Base-by-base conservation (phyloP, 805 yeast genomes). In the Metschnikowia kofuensis region DNA sequence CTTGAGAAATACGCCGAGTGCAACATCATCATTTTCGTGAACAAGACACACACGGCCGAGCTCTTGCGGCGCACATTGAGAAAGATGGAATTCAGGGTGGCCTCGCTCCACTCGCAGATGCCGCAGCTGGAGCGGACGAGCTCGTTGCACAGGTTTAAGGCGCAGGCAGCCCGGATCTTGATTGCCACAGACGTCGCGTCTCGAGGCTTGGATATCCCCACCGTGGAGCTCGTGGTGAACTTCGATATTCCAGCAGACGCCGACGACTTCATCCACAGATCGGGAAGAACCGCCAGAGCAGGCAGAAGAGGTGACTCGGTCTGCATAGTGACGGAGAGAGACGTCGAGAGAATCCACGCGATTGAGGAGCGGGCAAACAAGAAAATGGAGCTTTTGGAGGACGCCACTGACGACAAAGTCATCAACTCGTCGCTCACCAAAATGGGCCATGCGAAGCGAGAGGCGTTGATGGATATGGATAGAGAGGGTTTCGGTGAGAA, bases 211-310 rank as follows among this genome's bases (percentile, higher is more conserved):
- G 99, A 94, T 77, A 94, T 94, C 48, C 99, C 98, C 10, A 77
- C 82, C 8, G 99, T 94, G 3, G 92, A 85, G 62, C 74, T 94
- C 57, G 98, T 94, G 27, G 70, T 94, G 27, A 94, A 94, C 64
- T 94, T 80, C 62, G 98, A 94, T 62, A 81, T 94, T 26, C 99
- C 99, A 6, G 90, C 94, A 0, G 97, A 94, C 62, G 88, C 98
- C 3, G 97, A 94, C 62, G 97, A 94, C 54, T 94, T 89, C 60
- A 90, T 94, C 46, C 99, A 94, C 69, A 77, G 99, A 67, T 96
- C 92, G 10, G 99, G 99, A 73, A 88, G 99, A 81, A 92, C 99
- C 11, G 99, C 98, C 9, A 87, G 99, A 79, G 98, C 98, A 2
- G 98, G 98, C 2, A 78, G 96, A 58, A 70, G 73, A 44, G 99